A percentile compares a stretch with the other conserved stretches of the same genome.
Evolutionary conservation across 2,329 filamentous ascomycete genomes (phyloP).

Genomic region (Sarocladium strictum): DNA sequence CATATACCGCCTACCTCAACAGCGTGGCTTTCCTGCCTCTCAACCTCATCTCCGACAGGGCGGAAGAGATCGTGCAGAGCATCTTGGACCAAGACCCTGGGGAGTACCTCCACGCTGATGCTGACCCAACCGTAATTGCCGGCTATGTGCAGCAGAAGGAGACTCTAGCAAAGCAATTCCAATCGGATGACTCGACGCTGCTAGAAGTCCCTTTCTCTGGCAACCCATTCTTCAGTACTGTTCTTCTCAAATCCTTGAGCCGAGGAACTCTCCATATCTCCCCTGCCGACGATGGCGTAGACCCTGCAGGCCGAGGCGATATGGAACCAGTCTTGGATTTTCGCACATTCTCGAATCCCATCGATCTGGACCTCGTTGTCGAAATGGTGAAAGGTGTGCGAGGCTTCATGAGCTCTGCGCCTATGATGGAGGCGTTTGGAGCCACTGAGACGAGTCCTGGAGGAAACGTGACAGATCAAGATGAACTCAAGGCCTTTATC

Average conservation of each 20-base stretch:
- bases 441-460: slow-evolving; percentile 31
- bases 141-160: slow-evolving; percentile 17
- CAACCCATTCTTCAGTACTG: slow-evolving; percentile 11
- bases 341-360: slow-evolving; percentile 36
- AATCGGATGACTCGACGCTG: slow-evolving; percentile 16
- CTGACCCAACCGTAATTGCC: slow-evolving; percentile 13
- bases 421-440: slow-evolving; percentile 24
- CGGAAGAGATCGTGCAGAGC: slow-evolving; percentile 14
- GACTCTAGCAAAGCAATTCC: slow-evolving; percentile 13
- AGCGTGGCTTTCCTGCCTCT: slow-evolving; percentile 16
- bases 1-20: slow-evolving; percentile 15
- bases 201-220: slow-evolving; percentile 18
- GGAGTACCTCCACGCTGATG: slow-evolving; percentile 14
- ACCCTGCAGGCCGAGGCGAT: slow-evolving; percentile 24
- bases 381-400: slow-evolving; percentile 32
- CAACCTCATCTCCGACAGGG: slow-evolving; percentile 14
- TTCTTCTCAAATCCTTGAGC: slow-evolving; percentile 35
- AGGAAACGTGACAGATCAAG: slow-evolving; percentile 22
- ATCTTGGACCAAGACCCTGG: slow-evolving; percentile 19
- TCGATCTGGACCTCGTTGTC: slow-evolving; percentile 43
- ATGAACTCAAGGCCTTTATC: slow-evolving; percentile 16
- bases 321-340: slow-evolving; percentile 43
- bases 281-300: slow-evolving; percentile 23
- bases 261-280: slow-evolving; percentile 50
- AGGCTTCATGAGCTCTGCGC: slow-evolving; percentile 22